Evolutionary conservation across 2,329 filamentous ascomycete species (phyloP).

Genomic region (Emergomyces pasteurianus): DNA sequence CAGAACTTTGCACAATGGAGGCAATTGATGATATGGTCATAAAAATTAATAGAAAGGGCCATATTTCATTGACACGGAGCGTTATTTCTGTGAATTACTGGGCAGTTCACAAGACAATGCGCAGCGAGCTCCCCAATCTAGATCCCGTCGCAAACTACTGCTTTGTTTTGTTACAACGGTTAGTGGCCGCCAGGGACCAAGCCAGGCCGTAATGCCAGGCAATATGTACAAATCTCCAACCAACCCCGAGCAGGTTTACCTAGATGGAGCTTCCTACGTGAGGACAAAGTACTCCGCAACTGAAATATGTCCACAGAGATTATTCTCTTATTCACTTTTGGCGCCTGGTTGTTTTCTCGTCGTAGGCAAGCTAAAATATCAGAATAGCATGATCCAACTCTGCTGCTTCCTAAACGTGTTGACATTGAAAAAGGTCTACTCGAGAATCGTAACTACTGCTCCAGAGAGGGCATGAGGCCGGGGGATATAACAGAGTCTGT

Average conservation of each 20-base stretch:
- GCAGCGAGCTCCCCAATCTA: background rate
- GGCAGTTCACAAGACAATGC: background rate
- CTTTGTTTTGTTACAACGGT: background rate
- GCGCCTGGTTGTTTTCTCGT: background rate
- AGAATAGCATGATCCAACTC: background rate
- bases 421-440: background rate
- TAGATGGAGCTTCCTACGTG: background rate
- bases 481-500: no score
- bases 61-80: background rate
- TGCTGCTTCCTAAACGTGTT: background rate
- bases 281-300: background rate
- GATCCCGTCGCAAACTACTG: background rate
- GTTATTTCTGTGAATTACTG: background rate
- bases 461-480: no score
- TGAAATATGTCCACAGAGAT: background rate
- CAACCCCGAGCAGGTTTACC: background rate
- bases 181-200: background rate
- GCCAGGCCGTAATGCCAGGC: background rate
- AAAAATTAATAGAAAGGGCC: background rate
- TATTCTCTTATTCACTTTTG: background rate
- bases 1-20: background rate
- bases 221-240: background rate
- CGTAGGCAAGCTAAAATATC: background rate
- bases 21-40: background rate
- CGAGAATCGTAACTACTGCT: no score